Conservation (phyloP, 2,329 filamentous ascomycete genomes). For the Fusarium sp. region DNA sequence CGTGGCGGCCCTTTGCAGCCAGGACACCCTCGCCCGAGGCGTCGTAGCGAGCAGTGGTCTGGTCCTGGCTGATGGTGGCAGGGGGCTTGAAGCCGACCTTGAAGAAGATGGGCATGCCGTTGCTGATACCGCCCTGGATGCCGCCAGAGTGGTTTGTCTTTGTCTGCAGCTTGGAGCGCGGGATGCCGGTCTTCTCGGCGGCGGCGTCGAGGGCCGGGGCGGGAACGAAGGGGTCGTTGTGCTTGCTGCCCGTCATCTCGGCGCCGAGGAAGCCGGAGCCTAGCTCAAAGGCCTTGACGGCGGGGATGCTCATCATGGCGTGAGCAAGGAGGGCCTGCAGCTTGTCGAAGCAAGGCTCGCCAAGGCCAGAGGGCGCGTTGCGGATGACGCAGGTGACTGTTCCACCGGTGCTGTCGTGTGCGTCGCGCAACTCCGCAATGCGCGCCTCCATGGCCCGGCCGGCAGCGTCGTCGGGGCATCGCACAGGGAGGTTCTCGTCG, state of each 20-base stretch:
- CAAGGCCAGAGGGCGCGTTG: slow-evolving; percentile 84
- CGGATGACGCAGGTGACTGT: slow-evolving; percentile 94
- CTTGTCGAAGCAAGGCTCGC: slow-evolving; percentile 96
- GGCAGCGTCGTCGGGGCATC: slow-evolving; percentile 77
- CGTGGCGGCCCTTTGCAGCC: slow-evolving; percentile 92
- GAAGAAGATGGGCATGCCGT: slow-evolving; percentile 95
- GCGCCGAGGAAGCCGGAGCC: slow-evolving; percentile 91
- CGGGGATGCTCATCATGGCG: slow-evolving; percentile 94
- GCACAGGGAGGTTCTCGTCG: slow-evolving; percentile 84
- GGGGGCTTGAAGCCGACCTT: slow-evolving; percentile 93
- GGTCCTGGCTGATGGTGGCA: slow-evolving; percentile 90
- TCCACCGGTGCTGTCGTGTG: slow-evolving; percentile 88
- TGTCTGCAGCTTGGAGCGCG: slow-evolving; percentile 69
- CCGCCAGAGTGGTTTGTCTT: slow-evolving; percentile 96
- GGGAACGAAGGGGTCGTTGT: slow-evolving; percentile 76
- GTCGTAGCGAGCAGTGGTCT: slow-evolving; percentile 83
- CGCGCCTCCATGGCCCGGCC: slow-evolving; percentile 77
- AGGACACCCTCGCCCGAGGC: slow-evolving; percentile 75
- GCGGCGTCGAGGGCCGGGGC: slow-evolving; percentile 56
- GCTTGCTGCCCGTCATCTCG: slow-evolving; percentile 84
- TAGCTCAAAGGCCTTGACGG: slow-evolving; percentile 95
- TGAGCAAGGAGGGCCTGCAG: slow-evolving; percentile 90
- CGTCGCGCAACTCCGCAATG: slow-evolving; percentile 81
- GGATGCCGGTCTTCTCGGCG: slow-evolving; percentile 54
- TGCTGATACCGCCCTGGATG: slow-evolving; percentile 94